Evolutionary conservation across 1,284 basidiomycete species (phyloP).

Genomic region (Agaricales sp.): DNA sequence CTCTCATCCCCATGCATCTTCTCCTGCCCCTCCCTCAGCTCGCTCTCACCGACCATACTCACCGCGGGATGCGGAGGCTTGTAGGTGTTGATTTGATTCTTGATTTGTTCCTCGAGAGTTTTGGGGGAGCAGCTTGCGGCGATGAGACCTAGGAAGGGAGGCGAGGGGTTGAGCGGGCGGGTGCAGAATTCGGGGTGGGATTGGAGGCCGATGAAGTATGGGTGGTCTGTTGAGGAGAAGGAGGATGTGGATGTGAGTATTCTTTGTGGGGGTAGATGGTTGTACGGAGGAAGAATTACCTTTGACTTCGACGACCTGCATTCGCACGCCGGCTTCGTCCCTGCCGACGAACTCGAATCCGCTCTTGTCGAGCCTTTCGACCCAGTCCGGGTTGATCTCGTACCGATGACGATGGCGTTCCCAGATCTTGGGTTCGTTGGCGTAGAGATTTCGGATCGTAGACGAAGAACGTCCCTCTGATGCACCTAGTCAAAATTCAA

Average conservation of each 20-base stretch:
- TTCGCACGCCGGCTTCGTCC: slow-evolving; percentile 93
- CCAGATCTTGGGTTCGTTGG: slow-evolving; percentile 80
- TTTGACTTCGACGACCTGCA: slow-evolving; percentile 91
- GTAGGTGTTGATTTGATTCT: slow-evolving; percentile 43
- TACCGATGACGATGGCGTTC: slow-evolving; percentile 97
- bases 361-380: slow-evolving; percentile 61
- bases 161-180: slow-evolving; percentile 95
- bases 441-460: slow-evolving; percentile 76
- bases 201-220: slow-evolving; percentile 92
- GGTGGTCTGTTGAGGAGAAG: slow-evolving; percentile 57
- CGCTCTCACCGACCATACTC: slow-evolving; percentile 38
- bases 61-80: slow-evolving; percentile 40
- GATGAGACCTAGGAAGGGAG: slow-evolving; percentile 94
- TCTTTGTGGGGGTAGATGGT: too few species aligned
- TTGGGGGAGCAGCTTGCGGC: slow-evolving; percentile 42
- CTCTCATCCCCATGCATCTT: too few species aligned
- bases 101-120: slow-evolving; percentile 68
- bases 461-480: too few species aligned
- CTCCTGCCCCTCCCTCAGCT: slow-evolving; percentile 19
- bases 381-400: slow-evolving; percentile 90
- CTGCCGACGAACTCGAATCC: slow-evolving; percentile 85
- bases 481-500: too few species aligned
- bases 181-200: slow-evolving; percentile 99
- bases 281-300: slow-evolving; percentile 34
- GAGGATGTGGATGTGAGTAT: not conserved